These are phyloP conservation scores for Geranium rotundifolium DNA, from an alignment of 345 rosid genomes.

Conservation along the genomic window DNA sequence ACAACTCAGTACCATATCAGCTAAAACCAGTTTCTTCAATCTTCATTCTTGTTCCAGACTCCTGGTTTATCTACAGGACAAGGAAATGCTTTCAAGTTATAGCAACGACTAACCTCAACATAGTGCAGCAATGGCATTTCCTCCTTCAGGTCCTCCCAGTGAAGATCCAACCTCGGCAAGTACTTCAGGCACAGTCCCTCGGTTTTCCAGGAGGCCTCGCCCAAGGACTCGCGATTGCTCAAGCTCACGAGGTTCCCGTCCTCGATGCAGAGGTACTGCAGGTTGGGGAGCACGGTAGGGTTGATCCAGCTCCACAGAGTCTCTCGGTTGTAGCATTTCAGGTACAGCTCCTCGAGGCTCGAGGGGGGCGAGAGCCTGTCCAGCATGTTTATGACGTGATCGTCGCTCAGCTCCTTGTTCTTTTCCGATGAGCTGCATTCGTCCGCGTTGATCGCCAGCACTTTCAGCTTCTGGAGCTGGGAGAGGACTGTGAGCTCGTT, in stretches of 20 bases:
- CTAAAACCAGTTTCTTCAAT: no score
- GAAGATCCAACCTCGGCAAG: constrained; percentile 7
- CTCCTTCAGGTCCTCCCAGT: constrained; percentile 14
- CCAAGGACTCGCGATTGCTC: background rate
- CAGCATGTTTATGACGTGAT: constrained; percentile 3
- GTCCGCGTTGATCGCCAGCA: constrained; percentile 16
- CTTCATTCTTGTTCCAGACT: constrained; percentile 13
- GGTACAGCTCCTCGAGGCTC: constrained; percentile 20
- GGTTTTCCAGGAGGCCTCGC: constrained; percentile 8
- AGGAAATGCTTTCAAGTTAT: constrained; percentile 15
- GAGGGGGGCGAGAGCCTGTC: constrained; percentile 14
- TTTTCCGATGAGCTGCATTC: constrained; percentile 6
- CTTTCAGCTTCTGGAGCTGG: constrained; percentile 12
- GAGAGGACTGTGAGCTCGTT: constrained; percentile 12
- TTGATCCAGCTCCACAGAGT: constrained; percentile 20
- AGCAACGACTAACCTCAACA: constrained; percentile 23
- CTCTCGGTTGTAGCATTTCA: constrained; percentile 14
- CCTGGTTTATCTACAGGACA: constrained; percentile 7
- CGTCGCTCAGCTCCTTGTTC: background rate
- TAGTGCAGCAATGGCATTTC: constrained; percentile 19
- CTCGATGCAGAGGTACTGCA: constrained; percentile 23
- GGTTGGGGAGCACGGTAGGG: constrained; percentile 6
- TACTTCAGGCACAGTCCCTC: constrained; percentile 21
- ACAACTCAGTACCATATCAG: no score
- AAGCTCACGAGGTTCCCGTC: constrained; percentile 7